phyloP scores from a whole-genome alignment of 352 stramenopile genomes.

The Heterotrichella gracilis region DNA sequence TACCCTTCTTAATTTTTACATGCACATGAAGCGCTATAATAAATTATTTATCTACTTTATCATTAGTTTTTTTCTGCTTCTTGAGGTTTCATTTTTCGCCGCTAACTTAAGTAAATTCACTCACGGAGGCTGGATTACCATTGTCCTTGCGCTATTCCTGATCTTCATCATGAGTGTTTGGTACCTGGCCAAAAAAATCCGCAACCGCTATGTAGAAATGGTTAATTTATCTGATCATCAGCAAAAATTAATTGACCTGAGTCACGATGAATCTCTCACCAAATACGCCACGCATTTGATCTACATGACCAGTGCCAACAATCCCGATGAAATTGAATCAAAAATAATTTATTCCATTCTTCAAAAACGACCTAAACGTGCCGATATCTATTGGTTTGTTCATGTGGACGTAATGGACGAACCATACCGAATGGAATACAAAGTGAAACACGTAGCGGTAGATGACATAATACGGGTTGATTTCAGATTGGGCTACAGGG shows the following conservation, averaged over 20 bases:
- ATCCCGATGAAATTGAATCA: neutral
- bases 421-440: neutral
- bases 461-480: neutral
- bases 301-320: neutral
- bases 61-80: neutral
- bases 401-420: neutral
- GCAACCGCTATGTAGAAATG: neutral
- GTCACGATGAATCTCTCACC: neutral
- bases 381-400: neutral
- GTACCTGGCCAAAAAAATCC: neutral
- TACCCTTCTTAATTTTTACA: neutral
- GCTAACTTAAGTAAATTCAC: neutral
- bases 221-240: neutral
- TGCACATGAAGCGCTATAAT: neutral
- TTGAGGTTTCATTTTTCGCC: neutral
- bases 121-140: neutral
- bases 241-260: neutral
- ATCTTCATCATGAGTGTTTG: neutral
- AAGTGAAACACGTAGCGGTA: neutral
- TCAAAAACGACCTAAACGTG: neutral
- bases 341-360: slow-evolving; percentile 7
- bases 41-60: too few relatives aligned
- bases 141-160: neutral
- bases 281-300: slow-evolving; percentile 5
- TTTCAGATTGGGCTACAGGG: neutral